Conservation (phyloP, 495 filamentous ascomycete species). For the Podospora comata region DNA sequence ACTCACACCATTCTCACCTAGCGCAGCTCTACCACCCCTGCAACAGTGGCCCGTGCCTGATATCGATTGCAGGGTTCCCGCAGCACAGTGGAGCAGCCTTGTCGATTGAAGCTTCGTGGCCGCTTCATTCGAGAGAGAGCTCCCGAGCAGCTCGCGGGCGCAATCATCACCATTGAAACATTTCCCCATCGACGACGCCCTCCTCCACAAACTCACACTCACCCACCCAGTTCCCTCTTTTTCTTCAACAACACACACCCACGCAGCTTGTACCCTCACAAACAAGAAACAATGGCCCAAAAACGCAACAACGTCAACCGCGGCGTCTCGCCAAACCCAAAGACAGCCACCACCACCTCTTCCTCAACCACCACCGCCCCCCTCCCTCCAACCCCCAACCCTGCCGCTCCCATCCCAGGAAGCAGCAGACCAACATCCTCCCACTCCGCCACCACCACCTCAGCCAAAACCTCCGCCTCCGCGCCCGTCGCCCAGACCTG, state of each 20-base stretch:
- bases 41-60: not conserved
- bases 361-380: slow-evolving; percentile 23
- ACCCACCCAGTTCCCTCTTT: not conserved
- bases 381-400: not conserved
- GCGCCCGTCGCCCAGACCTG: slow-evolving; percentile 30
- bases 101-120: slow-evolving; percentile 38
- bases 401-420: not conserved
- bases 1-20: not conserved
- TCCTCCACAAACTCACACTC: not conserved
- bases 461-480: slow-evolving; percentile 17
- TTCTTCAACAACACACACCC: not conserved
- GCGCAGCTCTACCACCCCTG: not conserved
- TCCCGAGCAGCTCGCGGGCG: not conserved
- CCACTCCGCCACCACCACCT: slow-evolving; percentile 26
- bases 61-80: not conserved
- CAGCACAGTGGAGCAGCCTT: slow-evolving; percentile 18
- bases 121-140: slow-evolving; percentile 24
- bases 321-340: not conserved
- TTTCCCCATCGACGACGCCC: slow-evolving; percentile 3
- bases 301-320: slow-evolving; percentile 27
- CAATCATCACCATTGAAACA: not conserved
- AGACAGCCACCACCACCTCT: slow-evolving; percentile 20
- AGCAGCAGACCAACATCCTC: slow-evolving; percentile 3
- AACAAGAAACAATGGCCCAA: slow-evolving; percentile 34
- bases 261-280: not conserved